A percentile compares a stretch with the other conserved stretches of the same genome.
phyloP scores from a whole-genome alignment of 2,329 filamentous ascomycete genomes.

The Penicillium sp. region DNA sequence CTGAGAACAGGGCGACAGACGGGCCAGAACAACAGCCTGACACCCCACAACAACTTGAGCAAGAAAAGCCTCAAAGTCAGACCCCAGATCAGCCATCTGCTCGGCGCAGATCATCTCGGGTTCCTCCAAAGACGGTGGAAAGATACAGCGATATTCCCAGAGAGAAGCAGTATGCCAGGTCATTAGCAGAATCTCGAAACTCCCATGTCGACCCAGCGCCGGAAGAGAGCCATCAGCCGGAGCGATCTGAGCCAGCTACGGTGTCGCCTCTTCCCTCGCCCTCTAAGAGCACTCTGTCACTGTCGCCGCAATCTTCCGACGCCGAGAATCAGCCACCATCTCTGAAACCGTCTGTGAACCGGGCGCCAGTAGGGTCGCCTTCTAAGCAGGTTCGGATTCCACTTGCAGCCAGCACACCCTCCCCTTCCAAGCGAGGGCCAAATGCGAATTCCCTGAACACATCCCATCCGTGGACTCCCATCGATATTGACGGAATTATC shows the following conservation, averaged over 20 bases:
- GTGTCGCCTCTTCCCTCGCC: constrained; percentile 31
- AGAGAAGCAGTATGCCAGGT: constrained; percentile 30
- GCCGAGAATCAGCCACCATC: constrained; percentile 71
- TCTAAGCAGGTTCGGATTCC: too few species aligned
- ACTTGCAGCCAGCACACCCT: constrained; percentile 41
- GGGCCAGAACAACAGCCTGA: too few species aligned
- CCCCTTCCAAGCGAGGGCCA: constrained; percentile 55
- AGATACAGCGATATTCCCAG: constrained; percentile 33
- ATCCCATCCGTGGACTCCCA: constrained; percentile 60
- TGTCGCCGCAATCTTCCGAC: constrained; percentile 69
- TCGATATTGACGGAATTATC: constrained; percentile 62
- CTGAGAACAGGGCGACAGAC: too few species aligned
- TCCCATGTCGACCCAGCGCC: constrained; percentile 14
- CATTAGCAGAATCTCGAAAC: too few species aligned
- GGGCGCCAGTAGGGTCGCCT: too few species aligned
- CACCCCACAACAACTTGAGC: too few species aligned
- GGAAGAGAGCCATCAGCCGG: too few species aligned
- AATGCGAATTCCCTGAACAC: constrained; percentile 43
- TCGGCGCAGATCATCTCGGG: too few species aligned
- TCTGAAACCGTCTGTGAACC: too few species aligned
- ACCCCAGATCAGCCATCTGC: too few species aligned
- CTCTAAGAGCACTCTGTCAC: constrained; percentile 51
- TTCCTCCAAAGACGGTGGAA: constrained; percentile 31
- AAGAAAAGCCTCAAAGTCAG: constrained; percentile 5
- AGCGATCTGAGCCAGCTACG: constrained; percentile 10